These are phyloP conservation scores for Akebia trifoliata DNA, from an alignment of 164 flowering plant species.

Conservation along the genomic window DNA sequence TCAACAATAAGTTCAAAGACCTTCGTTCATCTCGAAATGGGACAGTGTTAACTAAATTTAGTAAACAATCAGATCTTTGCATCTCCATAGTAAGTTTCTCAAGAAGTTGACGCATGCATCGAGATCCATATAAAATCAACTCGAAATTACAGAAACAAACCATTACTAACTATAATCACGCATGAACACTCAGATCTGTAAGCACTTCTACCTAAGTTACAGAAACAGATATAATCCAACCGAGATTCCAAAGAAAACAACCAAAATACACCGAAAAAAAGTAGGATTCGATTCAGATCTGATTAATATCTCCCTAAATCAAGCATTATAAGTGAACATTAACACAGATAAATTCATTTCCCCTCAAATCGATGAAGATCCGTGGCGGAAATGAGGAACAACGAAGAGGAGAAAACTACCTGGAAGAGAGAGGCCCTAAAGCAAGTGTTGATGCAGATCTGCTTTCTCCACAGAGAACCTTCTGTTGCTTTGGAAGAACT, in stretches of 20 bases:
- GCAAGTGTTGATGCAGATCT: not conserved
- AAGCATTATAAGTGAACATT: not conserved
- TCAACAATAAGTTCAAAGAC: not conserved
- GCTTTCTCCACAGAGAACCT: not conserved
- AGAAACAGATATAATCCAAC: too few species aligned
- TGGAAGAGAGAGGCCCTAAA: slow-evolving; percentile 3
- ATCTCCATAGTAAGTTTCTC: too few species aligned
- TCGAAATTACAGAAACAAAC: too few species aligned
- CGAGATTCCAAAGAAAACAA: too few species aligned
- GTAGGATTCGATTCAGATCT: too few species aligned
- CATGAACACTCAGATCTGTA: not conserved
- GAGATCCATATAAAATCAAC: too few species aligned
- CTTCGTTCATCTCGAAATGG: not conserved
- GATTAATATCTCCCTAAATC: too few species aligned
- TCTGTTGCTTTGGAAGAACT: not conserved
- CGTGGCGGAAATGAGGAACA: not conserved
- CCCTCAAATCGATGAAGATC: not conserved
- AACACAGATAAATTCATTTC: not conserved
- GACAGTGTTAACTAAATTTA: too few species aligned
- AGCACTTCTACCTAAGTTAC: not conserved
- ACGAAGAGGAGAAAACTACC: not conserved
- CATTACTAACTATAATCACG: too few species aligned
- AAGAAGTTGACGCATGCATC: too few species aligned
- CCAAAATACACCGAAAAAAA: too few species aligned
- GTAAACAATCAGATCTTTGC: too few species aligned